Base-by-base conservation (phyloP, 345 rosid genomes). In the Citrus sp. region DNA sequence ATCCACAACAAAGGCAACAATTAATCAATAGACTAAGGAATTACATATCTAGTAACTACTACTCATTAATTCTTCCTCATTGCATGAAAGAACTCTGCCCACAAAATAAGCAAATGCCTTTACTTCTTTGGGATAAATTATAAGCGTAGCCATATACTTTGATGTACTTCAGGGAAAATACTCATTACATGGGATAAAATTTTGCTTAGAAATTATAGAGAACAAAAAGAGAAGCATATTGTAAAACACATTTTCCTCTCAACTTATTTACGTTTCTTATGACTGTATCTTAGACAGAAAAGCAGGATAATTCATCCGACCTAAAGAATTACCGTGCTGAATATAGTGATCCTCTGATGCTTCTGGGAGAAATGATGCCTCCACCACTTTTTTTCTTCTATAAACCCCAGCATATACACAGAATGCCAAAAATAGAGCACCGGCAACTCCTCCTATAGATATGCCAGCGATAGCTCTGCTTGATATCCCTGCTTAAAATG, bases 401-500 rank as follows among this genome's bases (percentile, higher is more conserved):
- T 82, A 85, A 60, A 85, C 1, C 13, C 82, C 77, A 0, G 75
- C 60, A 54, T 76, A 84, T 14, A 81, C 30, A 55, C 80, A 75
- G 54, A 79, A 22, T 22, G 30, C 70, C 6, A 75, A 64, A 55
- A 85, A 27, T 5, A 82, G 65, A 76, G 80, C 71, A 37, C 81
- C 86, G 0, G 71, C 67, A 34, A 79, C 77, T 59, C 80, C 89
- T 21, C 86, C 89, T 67, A 86, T 40, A 24, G 88, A 80, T 78
- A 89, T 82, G 55, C 89, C 87, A 2, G 86, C 79, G 6, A 86
- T 77, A 61, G 51, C 81, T 73, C 82, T 46, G 27, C 76, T 34
- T 6, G 87, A 79, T 30, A 82, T 65, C 67, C 91, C 88, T 86
- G 87, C 70, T 84, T 77, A 72, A 78, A 66, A 80, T 80, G 67